Evolutionary conservation across 2,329 filamentous ascomycete species (phyloP), one percentile per base, ranked within the genome.

Genomic region (Pyrenochaeta sp.): DNA sequence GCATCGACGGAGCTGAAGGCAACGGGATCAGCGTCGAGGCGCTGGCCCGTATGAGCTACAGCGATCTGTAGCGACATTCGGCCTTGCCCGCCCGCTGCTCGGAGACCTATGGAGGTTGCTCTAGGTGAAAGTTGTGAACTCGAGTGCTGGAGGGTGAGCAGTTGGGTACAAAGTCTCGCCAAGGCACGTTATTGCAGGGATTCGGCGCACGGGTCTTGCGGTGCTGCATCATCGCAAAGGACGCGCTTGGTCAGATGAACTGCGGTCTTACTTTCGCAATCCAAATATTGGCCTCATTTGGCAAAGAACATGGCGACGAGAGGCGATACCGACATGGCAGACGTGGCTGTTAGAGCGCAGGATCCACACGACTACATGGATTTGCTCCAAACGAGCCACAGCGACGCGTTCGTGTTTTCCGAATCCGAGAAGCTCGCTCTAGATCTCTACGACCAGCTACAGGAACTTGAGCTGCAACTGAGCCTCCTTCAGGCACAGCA

Each of bases 41-140:
- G 90, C 84, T 92, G 90, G 83, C 94, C 94, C 80, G 91, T 93
- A 82, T 96, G 93, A 85, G 92, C 93, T 77, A 97, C 90, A 83
- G 92, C 91, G 80, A 97, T 89, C 82, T 92, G 88, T 78, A 94
- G 87, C 83, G 91, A 91, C 92, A 96, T 96, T 80, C 84, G 86
- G 64, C 58, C 55, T 58, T 53, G 58, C 64, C 63, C 64, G 72
- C 62, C 58, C 67, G 60, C 67, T 66, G 61, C 54, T 56, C 50
- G 49, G 27, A 49, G 30, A 61, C 57, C 52, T 66, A 61, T 64
- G 64, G 56, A 62, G 59, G 65, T 62, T 58, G 63, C 59, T 57
- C 53, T 58, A 52, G 56, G 52, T 55, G 56, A 47, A 51, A 62
- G 34, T n/a, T 40, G 52, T 34, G 37, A 51, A 37, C 52, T 49